These are phyloP conservation scores for Trichoderma guizhouense DNA, from an alignment of 2,329 filamentous ascomycete genomes.

Conservation along the genomic window DNA sequence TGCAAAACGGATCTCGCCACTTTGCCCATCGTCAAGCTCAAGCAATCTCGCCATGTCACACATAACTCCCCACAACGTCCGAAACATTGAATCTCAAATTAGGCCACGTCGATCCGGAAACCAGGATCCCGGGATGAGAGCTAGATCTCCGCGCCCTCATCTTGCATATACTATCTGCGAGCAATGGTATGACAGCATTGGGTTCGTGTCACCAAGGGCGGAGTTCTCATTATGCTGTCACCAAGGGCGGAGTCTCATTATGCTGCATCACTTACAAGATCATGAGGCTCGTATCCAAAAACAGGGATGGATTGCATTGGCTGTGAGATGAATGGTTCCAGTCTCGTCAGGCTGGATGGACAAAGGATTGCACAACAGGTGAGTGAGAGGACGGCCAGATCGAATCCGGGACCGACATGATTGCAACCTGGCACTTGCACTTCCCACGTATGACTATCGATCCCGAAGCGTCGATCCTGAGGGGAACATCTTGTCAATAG, in stretches of 20 bases:
- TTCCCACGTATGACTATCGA: not conserved
- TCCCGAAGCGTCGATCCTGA: not conserved
- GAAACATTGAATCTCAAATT: slow-evolving; percentile 7
- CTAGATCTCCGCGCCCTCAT: slow-evolving; percentile 3
- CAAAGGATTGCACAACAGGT: not conserved
- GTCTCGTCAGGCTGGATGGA: not conserved
- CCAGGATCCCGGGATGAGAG: not conserved
- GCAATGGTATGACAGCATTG: not conserved
- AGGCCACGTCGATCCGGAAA: not conserved
- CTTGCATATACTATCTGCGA: slow-evolving; percentile 12
- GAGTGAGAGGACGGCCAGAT: not conserved
- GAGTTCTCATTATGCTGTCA: not conserved
- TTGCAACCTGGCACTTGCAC: not conserved
- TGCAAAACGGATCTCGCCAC: not conserved
- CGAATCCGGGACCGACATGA: not conserved
- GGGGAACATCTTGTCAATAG: not conserved
- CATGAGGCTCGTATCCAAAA: not conserved
- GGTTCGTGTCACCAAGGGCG: not conserved
- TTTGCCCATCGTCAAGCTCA: not conserved
- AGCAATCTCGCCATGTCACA: not conserved
- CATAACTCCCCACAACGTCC: not conserved
- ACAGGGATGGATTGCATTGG: not conserved
- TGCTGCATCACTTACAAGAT: not conserved
- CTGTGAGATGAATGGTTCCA: not conserved
- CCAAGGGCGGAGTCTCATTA: not conserved